A percentile compares a stretch with the other conserved stretches of the same genome.
phyloP scores from a whole-genome alignment of 768 basidiomycete species.

The Mrakia gelida region DNA sequence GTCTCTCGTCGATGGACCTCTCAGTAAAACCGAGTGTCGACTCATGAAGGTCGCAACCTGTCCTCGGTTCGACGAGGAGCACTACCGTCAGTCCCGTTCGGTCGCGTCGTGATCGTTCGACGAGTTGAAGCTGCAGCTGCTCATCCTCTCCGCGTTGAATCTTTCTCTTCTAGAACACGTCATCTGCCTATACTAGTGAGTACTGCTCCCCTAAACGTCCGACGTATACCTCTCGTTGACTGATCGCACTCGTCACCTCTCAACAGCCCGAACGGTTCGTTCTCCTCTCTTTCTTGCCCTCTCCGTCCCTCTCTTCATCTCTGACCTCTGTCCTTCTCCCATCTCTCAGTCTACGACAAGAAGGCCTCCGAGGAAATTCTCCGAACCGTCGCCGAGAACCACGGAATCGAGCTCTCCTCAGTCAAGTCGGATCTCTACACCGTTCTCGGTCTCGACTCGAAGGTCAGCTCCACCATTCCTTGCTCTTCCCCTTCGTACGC shows the following conservation, averaged over 20 bases:
- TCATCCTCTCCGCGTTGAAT: too few relatives aligned
- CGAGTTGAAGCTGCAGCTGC: background rate
- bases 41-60: conserved; percentile 4
- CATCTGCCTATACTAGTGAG: conserved; percentile 10
- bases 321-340: background rate
- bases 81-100: background rate
- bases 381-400: background rate
- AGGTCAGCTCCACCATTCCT: background rate
- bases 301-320: background rate
- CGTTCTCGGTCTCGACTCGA: background rate
- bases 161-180: background rate
- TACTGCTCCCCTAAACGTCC: background rate
- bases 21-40: background rate
- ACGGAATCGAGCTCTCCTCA: conserved; percentile 3
- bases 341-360: conserved; percentile 1
- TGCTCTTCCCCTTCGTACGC: background rate
- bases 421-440: conserved; percentile 8
- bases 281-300: background rate
- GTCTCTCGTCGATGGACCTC: background rate
- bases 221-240: background rate
- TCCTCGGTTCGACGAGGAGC: background rate
- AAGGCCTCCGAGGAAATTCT: background rate
- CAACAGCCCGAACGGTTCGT: background rate
- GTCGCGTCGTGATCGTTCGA: background rate
- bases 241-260: too few relatives aligned